Conservation (phyloP, 345 rosid genomes). For the Fremontodendron californicum region DNA sequence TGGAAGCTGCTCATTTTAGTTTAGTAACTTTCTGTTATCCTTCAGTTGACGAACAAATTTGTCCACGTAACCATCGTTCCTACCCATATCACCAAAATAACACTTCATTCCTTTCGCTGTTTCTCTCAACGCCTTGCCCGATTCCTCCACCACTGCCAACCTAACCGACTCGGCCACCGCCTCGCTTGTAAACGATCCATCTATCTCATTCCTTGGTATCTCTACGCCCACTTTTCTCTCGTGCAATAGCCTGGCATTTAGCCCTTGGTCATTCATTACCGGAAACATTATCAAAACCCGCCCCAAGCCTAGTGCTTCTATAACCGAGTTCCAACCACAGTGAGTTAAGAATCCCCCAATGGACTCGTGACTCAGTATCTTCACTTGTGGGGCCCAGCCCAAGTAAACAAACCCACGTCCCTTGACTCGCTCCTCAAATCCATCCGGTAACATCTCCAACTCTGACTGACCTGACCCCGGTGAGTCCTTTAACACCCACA, state of each 20-base stretch:
- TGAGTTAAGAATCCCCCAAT: slow-evolving; percentile 40
- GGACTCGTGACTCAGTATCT: slow-evolving; percentile 31
- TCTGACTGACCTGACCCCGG: slow-evolving; percentile 6
- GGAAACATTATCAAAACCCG: slow-evolving; percentile 34
- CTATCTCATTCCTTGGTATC: slow-evolving; percentile 28
- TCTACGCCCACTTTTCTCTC: slow-evolving; percentile 38
- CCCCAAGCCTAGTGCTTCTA: slow-evolving; percentile 34
- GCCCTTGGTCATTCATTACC: slow-evolving; percentile 41
- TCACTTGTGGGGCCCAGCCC: slow-evolving; percentile 37
- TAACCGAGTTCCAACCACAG: slow-evolving; percentile 41
- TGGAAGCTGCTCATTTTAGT: neutral
- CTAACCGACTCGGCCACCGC: slow-evolving; percentile 41
- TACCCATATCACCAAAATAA: slow-evolving; percentile 14
- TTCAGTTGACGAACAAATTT: neutral
- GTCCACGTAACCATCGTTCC: neutral
- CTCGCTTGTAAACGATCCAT: slow-evolving; percentile 37
- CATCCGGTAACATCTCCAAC: slow-evolving; percentile 1
- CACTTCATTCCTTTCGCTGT: slow-evolving; percentile 25
- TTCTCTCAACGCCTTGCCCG: slow-evolving; percentile 19
- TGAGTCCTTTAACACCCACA: slow-evolving; percentile 36
- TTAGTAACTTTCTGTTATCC: neutral
- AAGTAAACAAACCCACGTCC: slow-evolving; percentile 24
- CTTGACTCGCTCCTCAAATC: slow-evolving; percentile 7
- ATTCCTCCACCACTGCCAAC: slow-evolving; percentile 29
- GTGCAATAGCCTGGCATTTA: slow-evolving; percentile 34